phyloP scores from a whole-genome alignment of 2,329 filamentous ascomycete species.

The Fusarium vanettenii region DNA sequence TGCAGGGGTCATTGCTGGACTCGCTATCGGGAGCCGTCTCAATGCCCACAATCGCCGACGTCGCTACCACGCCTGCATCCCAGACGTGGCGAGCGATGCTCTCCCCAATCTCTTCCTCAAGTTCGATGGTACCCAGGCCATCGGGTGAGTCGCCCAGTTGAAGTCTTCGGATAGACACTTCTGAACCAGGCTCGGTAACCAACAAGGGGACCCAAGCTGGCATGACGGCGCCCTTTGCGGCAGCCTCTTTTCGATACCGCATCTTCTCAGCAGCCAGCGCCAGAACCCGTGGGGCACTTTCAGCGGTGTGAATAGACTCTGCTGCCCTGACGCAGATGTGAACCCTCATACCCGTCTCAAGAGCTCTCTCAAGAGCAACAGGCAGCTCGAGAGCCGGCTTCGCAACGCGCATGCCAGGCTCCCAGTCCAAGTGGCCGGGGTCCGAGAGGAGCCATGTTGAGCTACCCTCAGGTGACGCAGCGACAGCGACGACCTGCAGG shows the following conservation, averaged over 20 bases:
- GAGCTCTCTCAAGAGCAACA: slow-evolving; percentile 38
- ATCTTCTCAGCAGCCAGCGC: slow-evolving; percentile 31
- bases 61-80: slow-evolving; percentile 65
- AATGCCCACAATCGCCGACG: slow-evolving; percentile 48
- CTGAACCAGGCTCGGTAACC: slow-evolving; percentile 31
- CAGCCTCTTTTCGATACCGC: slow-evolving; percentile 29
- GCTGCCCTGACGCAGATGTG: slow-evolving; percentile 45
- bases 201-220: slow-evolving; percentile 55
- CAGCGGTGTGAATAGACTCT: slow-evolving; percentile 41
- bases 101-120: slow-evolving; percentile 69
- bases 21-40: slow-evolving; percentile 42
- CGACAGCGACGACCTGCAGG: slow-evolving; percentile 52
- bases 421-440: slow-evolving; percentile 45
- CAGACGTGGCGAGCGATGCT: slow-evolving; percentile 70
- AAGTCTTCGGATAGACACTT: slow-evolving; percentile 47
- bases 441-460: slow-evolving; percentile 41
- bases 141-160: slow-evolving; percentile 38
- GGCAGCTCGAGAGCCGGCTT: slow-evolving; percentile 50
- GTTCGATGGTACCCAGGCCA: slow-evolving; percentile 48
- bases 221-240: slow-evolving; percentile 54
- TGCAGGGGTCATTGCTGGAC: slow-evolving; percentile 42
- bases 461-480: slow-evolving; percentile 29
- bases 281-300: slow-evolving; percentile 43
- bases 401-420: slow-evolving; percentile 54
- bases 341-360: slow-evolving; percentile 40